Evolutionary conservation across 768 basidiomycete genomes (phyloP), one percentile per base, ranked within the genome.

Genomic region (Lepiota venenata): DNA sequence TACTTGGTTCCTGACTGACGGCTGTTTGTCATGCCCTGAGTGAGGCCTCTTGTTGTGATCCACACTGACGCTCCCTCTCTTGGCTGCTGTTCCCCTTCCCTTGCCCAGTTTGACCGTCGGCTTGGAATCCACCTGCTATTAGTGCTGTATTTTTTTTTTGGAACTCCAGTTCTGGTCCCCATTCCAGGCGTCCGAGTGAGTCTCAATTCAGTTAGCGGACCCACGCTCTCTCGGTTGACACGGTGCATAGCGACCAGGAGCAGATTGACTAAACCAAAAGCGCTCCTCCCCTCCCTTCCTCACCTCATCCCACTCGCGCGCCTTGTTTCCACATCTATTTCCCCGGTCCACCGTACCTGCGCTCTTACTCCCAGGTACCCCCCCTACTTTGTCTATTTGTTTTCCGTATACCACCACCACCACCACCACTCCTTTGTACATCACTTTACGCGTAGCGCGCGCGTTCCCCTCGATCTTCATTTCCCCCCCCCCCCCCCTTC

Each of bases 191-290:
- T n/a, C 10, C 44, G 50, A 43, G 50, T 53, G 11, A 22, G 37
- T 53, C 21, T 11, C 15, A 43, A 25, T n/a, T 21, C 39, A 16
- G 39, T 45, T 39, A 36, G 20, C 32, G 42, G 21, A 46, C 43
- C 36, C 43, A 46, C 52, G 52, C 18, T 46, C 25, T 25, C n/a
- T 53, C 37, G 43, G 42, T 53, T 53, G 44, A 53, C 52, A 53
- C 38, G 37, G 21, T 27, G 43, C 52, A 53, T 53, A 53, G 43
- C 52, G 52, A 53, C 52, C 50, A 52, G 50, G 50, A 52, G 50
- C 14, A 25, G 36, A 35, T 14, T 18, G 29, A 35, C 40, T 20
- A 21, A 43, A 25, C 38, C n/a, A 14, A 45, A 52, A 14, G 32
- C 51, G 27, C 51, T 46, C 51, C 37, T 20, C 38, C 38, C 36